These are phyloP conservation scores for Circinella umbellata DNA, from an alignment of 371 early-diverging fungal genomes.

Conservation along the genomic window DNA sequence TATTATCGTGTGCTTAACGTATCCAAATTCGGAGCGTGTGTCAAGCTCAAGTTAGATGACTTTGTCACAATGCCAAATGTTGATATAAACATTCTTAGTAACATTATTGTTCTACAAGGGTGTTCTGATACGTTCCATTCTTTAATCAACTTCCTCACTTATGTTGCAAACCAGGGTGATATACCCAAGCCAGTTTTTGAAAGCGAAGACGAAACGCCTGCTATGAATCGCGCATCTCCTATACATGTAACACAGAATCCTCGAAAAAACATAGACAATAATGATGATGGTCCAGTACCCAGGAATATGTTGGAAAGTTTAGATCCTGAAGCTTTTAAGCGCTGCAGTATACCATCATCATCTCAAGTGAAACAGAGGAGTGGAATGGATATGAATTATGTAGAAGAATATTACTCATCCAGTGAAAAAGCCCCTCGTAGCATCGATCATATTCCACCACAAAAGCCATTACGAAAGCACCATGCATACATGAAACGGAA, in stretches of 20 bases:
- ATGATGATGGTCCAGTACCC: slow-evolving; percentile 3
- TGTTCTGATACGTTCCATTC: slow-evolving; percentile 82
- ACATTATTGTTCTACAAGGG: slow-evolving; percentile 67
- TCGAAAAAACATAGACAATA: neutral
- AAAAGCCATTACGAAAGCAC: slow-evolving; percentile 37
- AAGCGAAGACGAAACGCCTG: slow-evolving; percentile 1
- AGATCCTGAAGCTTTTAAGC: slow-evolving; percentile 65
- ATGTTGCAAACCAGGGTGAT: slow-evolving; percentile 40
- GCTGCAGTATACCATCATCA: neutral
- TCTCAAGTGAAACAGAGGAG: neutral
- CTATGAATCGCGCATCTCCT: neutral
- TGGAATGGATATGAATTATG: slow-evolving; percentile 41
- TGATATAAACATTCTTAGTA: slow-evolving; percentile 59
- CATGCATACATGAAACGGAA: slow-evolving; percentile 11
- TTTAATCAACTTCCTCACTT: slow-evolving; percentile 57
- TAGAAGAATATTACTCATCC: slow-evolving; percentile 58
- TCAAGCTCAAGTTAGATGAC: slow-evolving; percentile 45
- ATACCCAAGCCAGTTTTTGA: neutral
- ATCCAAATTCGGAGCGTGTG: slow-evolving; percentile 44
- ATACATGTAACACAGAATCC: neutral
- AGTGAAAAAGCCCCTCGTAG: neutral
- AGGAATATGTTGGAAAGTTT: slow-evolving; percentile 53
- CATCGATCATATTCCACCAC: slow-evolving; percentile 17
- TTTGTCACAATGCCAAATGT: slow-evolving; percentile 23
- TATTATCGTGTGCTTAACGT: slow-evolving; percentile 38